These are phyloP conservation scores for Penicillium diatomitis DNA, from an alignment of 495 filamentous ascomycete genomes.

Conservation along the genomic window DNA sequence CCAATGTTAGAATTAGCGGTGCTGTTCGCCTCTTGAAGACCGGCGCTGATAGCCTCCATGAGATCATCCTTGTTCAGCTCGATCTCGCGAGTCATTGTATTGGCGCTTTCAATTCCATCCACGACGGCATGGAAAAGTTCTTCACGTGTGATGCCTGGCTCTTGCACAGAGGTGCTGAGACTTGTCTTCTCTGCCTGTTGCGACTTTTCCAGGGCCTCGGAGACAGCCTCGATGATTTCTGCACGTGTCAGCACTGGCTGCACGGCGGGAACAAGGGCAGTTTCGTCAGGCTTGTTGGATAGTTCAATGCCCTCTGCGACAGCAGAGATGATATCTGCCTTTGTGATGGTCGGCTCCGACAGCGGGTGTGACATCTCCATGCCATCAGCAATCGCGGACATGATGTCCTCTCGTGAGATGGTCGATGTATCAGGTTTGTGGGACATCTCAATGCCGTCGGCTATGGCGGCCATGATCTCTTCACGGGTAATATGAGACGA, in stretches of 20 bases:
- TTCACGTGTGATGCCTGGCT: slow-evolving; percentile 36
- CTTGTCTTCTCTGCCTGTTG: slow-evolving; percentile 9
- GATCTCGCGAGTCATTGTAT: slow-evolving; percentile 43
- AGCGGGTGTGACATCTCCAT: slow-evolving; percentile 10
- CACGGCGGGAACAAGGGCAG: slow-evolving; percentile 12
- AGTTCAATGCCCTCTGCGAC: slow-evolving; percentile 37
- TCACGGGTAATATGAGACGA: slow-evolving; percentile 21
- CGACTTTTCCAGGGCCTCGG: slow-evolving; percentile 11
- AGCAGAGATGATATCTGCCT: slow-evolving; percentile 39
- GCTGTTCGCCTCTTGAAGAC: slow-evolving; percentile 41
- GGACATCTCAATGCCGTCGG: slow-evolving; percentile 36
- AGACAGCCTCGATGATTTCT: slow-evolving; percentile 40
- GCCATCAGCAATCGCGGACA: slow-evolving; percentile 43
- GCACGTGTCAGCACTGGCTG: slow-evolving; percentile 34
- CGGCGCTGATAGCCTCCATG: slow-evolving; percentile 56
- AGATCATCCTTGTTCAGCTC: slow-evolving; percentile 56
- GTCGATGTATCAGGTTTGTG: slow-evolving; percentile 15
- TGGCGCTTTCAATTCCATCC: slow-evolving; percentile 45
- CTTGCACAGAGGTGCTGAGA: slow-evolving; percentile 12
- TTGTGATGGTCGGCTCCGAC: slow-evolving; percentile 2
- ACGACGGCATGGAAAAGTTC: slow-evolving; percentile 48
- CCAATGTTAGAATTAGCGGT: slow-evolving; percentile 42
- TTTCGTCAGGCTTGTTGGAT: background rate
- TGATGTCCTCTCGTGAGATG: slow-evolving; percentile 26
- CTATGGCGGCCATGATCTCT: slow-evolving; percentile 43